phyloP scores from a whole-genome alignment of 148 eudicot genomes.

The Talinum fruticosum region DNA sequence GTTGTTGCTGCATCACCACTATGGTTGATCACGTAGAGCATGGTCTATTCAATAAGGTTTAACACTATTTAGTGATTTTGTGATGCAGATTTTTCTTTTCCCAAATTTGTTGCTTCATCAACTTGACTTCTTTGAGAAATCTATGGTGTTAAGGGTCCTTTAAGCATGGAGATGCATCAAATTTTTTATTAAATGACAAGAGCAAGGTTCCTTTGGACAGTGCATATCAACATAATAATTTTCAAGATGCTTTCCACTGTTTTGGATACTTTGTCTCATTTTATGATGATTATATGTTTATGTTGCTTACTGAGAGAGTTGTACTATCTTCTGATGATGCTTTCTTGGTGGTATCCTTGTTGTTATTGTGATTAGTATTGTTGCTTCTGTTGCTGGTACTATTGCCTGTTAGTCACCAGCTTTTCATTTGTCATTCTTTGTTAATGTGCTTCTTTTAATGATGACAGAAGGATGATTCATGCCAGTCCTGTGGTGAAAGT shows the following conservation, averaged over 20 bases:
- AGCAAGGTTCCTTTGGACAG: background rate
- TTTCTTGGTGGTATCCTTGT: background rate
- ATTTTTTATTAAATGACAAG: background rate
- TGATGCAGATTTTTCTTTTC: background rate
- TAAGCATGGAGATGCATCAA: background rate
- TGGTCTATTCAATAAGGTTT: background rate
- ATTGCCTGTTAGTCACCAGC: background rate
- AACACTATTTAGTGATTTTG: background rate
- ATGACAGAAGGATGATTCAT: constrained; percentile 62
- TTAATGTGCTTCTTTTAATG: constrained; percentile 17
- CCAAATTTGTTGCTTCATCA: background rate
- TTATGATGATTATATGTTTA: background rate
- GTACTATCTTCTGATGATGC: background rate
- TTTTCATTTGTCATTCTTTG: background rate
- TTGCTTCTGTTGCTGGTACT: background rate
- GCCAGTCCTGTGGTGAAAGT: constrained; percentile 65
- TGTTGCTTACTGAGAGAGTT: background rate
- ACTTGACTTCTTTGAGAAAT: background rate
- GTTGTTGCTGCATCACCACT: background rate
- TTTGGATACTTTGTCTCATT: background rate
- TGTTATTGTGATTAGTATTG: background rate
- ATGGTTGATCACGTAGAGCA: background rate
- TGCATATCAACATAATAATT: background rate
- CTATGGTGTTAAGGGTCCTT: background rate
- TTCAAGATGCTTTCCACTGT: background rate